A percentile compares a stretch with the other conserved stretches of the same genome.
phyloP scores from a whole-genome alignment of 2,329 filamentous ascomycete genomes.

The Pseudogymnoascus sp. region DNA sequence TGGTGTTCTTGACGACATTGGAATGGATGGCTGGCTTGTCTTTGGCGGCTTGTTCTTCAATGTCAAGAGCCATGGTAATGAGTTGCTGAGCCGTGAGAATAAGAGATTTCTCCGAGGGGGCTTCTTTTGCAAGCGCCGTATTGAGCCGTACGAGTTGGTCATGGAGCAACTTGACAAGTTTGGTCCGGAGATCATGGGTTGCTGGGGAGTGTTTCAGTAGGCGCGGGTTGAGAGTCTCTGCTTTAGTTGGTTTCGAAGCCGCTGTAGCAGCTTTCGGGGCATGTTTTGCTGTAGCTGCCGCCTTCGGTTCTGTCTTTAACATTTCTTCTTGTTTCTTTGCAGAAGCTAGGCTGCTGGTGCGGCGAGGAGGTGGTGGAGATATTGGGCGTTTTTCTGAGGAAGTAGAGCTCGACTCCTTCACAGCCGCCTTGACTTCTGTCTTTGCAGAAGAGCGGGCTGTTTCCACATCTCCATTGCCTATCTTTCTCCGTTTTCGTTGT shows the following conservation, averaged over 20 bases:
- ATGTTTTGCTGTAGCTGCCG: not conserved
- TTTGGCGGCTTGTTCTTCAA: conserved; percentile 68
- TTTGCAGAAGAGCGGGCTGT: not conserved
- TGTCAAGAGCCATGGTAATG: conserved; percentile 61
- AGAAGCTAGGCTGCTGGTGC: conserved; percentile 14
- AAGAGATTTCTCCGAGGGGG: conserved; percentile 44
- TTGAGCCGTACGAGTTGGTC: conserved; percentile 62
- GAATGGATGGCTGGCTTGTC: conserved; percentile 65
- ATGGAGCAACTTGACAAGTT: conserved; percentile 56
- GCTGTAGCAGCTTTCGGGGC: not conserved
- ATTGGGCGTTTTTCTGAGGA: conserved; percentile 18
- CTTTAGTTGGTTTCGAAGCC: conserved; percentile 22
- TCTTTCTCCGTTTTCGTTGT: conserved; percentile 28
- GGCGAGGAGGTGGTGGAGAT: conserved; percentile 24
- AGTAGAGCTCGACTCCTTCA: not conserved
- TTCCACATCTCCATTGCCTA: conserved; percentile 14
- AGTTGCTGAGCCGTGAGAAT: conserved; percentile 58
- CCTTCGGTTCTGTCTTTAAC: conserved; percentile 14
- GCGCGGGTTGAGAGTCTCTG: conserved; percentile 60
- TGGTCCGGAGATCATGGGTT: conserved; percentile 47
- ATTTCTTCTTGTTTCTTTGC: conserved; percentile 14
- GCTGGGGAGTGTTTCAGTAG: conserved; percentile 51
- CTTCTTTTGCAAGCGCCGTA: conserved; percentile 47
- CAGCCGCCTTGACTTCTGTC: not conserved
- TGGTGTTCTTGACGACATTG: conserved; percentile 76